phyloP scores from a whole-genome alignment of 192 early-diverging fungal genomes.

The Polychytrium aggregatum region DNA sequence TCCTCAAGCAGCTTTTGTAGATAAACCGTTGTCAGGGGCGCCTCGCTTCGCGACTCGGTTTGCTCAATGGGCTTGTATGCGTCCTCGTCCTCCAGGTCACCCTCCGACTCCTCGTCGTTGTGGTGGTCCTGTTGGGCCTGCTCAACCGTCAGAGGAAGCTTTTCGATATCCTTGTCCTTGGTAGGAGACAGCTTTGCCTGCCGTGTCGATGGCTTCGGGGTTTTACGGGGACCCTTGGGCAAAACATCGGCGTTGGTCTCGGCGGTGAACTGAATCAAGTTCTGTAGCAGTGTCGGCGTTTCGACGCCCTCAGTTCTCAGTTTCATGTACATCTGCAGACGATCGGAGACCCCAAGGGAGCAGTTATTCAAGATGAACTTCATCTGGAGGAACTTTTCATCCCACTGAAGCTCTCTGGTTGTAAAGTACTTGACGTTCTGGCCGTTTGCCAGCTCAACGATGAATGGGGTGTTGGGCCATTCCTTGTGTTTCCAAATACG shows the following conservation, averaged over 20 bases:
- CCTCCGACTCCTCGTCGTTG: not conserved
- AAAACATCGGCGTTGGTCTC: no score
- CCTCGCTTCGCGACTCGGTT: constrained; percentile 4
- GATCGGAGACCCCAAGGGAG: constrained; percentile 29
- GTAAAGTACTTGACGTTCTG: constrained; percentile 36
- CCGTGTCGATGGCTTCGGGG: no score
- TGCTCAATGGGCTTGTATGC: no score
- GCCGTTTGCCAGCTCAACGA: constrained; percentile 35
- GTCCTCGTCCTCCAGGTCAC: not conserved
- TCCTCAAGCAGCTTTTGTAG: constrained; percentile 29
- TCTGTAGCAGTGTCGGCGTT: constrained; percentile 7
- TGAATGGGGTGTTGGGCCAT: constrained; percentile 29
- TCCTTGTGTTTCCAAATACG: constrained; percentile 13
- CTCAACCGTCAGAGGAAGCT: no score
- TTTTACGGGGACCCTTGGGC: no score
- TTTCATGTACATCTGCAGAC: constrained; percentile 30
- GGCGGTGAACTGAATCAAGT: no score
- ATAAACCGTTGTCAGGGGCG: constrained; percentile 25
- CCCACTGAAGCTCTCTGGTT: constrained; percentile 19
- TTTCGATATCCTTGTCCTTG: no score
- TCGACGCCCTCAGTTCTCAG: constrained; percentile 20
- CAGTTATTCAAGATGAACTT: constrained; percentile 40
- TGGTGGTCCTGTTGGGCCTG: not conserved
- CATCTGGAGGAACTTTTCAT: constrained; percentile 32
- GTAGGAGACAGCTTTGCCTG: no score